Base-by-base conservation (phyloP, 2,329 filamentous ascomycete genomes). In the Exophiala viscosa region DNA sequence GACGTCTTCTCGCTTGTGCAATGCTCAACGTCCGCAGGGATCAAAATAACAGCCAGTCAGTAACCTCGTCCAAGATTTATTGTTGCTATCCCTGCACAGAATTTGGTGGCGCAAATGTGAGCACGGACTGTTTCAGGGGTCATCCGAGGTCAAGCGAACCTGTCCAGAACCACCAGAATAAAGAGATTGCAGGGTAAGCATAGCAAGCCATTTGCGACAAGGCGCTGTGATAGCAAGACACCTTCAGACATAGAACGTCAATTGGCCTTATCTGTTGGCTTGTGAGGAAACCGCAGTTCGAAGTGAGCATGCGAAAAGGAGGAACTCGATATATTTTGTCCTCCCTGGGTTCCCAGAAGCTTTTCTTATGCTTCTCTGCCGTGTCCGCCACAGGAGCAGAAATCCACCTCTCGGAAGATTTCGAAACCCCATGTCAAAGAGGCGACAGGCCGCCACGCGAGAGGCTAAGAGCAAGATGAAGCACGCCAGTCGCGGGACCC, bases 381-480 rank as follows among this genome's bases (percentile, higher is more conserved):
- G 34, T 36, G 34, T 36, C 34, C 36, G 36, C 8, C 36, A 13
- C 18, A 14, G 14, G 14, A 39, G 14, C 18, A 39, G 4, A 18
- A 17, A 14, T 39, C 31, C 34, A 17, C 48, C 49, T 55, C 15
- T 58, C 52, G 56, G 56, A 52, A 49, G 52, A 50, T 58, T 58
- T 58, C 35, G 43, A 35, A 39, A 23, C 20, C 20, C 44, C 48
- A 42, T 42, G 32, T 32, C 20, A 49, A 28, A 40, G 33, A 47
- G 40, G 49, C 54, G 46, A 52, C 15, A 48, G 54, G 50, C 39
- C 56, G 56, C 56, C 53, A 59, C 56, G 47, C 53, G 53, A 56
- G 44, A 40, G 35, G 23, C 56, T 56, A 59, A 50, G 39, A 33
- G 33, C 15, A 56, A 59, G 41, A 53, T 59, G 56, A 59, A 59